Evolutionary conservation across 2,329 filamentous ascomycete genomes (phyloP).

Genomic region (Neopestalotiopsis clavispora): DNA sequence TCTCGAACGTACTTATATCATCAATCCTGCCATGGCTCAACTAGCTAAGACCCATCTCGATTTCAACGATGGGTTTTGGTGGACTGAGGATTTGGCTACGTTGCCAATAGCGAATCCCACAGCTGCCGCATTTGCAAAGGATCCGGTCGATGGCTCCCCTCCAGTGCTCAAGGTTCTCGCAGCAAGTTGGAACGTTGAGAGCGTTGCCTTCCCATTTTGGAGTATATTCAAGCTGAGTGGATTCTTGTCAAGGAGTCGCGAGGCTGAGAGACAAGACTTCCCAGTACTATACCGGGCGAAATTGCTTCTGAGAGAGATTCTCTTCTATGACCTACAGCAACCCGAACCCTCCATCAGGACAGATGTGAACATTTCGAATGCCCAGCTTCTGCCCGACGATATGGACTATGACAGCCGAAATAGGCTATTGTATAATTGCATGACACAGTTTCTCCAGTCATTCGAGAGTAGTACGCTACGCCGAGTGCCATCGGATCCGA

Average conservation of each 20-base stretch:
- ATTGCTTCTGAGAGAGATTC: slow-evolving; percentile 57
- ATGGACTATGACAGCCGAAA: slow-evolving; percentile 52
- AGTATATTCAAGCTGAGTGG: slow-evolving; percentile 57
- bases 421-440: slow-evolving; percentile 54
- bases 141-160: slow-evolving; percentile 47
- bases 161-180: slow-evolving; percentile 56
- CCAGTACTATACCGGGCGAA: slow-evolving; percentile 60
- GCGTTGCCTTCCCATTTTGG: slow-evolving; percentile 56
- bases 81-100: slow-evolving; percentile 55
- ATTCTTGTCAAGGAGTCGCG: slow-evolving; percentile 51
- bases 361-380: slow-evolving; percentile 39
- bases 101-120: slow-evolving; percentile 44
- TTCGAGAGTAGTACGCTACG: slow-evolving; percentile 53
- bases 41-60: slow-evolving; percentile 52
- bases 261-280: slow-evolving; percentile 52
- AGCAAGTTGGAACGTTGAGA: slow-evolving; percentile 55
- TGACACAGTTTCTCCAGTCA: slow-evolving; percentile 56
- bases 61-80: slow-evolving; percentile 63
- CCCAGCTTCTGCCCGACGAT: slow-evolving; percentile 44
- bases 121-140: slow-evolving; percentile 42
- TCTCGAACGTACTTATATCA: slow-evolving; percentile 50
- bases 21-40: slow-evolving; percentile 44
- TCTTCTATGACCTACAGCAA: slow-evolving; percentile 59
- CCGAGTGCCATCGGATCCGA: slow-evolving; percentile 42
- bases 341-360: slow-evolving; percentile 49